Percentiles rank a stretch among this genome's conserved stretches.
These are phyloP conservation scores for Penicillium crystallinum DNA, from an alignment of 495 filamentous ascomycete genomes.

Conservation along the genomic window DNA sequence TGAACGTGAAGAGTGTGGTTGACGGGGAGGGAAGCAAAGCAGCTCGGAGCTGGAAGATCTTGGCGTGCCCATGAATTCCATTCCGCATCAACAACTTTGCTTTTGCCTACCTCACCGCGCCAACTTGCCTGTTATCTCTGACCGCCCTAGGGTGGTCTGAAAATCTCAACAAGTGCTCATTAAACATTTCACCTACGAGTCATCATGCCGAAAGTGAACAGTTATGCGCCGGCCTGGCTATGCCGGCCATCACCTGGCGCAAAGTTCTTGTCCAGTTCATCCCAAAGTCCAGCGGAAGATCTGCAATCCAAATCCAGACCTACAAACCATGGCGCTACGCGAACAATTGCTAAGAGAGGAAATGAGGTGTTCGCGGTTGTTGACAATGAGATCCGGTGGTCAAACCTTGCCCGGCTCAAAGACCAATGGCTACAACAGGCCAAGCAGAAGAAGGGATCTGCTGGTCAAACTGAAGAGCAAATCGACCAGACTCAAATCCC, in stretches of 20 bases:
- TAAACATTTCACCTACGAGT: not conserved
- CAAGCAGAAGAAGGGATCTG: conserved; percentile 28
- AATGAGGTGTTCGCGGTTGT: conserved; percentile 80
- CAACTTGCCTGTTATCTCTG: not conserved
- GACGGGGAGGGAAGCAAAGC: conserved; percentile 15
- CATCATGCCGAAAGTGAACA: conserved; percentile 72
- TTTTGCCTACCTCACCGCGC: conserved; percentile 1
- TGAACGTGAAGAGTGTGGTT: conserved; percentile 2
- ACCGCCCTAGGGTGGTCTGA: conserved; percentile 6
- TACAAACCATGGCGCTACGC: conserved; percentile 50
- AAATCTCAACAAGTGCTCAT: not conserved
- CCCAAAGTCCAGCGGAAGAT: conserved; percentile 29
- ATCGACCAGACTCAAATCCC: conserved; percentile 6
- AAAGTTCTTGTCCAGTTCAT: conserved; percentile 55
- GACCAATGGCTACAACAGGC: conserved; percentile 56
- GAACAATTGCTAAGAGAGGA: conserved; percentile 67
- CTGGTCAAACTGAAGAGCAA: conserved; percentile 6
- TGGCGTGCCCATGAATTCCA: conserved; percentile 25
- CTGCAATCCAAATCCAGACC: conserved; percentile 32
- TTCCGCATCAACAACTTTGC: conserved; percentile 18
- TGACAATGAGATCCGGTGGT: conserved; percentile 83
- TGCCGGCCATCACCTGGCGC: conserved; percentile 67
- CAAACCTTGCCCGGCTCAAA: conserved; percentile 68
- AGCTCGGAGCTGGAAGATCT: conserved; percentile 27
- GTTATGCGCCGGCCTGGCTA: conserved; percentile 80